Conservation (phyloP, 129 eudicot genomes). For the Artemisia argyi region DNA sequence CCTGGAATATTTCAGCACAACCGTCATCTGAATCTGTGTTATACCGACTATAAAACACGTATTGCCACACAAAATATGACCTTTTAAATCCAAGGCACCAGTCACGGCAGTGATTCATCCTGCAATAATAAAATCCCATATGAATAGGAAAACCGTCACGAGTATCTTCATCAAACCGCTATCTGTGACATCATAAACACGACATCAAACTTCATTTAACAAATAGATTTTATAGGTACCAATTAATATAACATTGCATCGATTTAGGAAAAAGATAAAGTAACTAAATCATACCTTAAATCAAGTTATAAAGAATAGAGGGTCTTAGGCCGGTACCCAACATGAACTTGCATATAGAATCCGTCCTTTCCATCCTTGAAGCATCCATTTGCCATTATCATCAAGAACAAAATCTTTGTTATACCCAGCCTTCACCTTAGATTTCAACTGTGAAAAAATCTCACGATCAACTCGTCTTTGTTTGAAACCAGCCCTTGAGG, state of each 20-base stretch:
- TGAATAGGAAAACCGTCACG: too few species aligned
- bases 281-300: slow-evolving; percentile 14
- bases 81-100: background rate
- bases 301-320: slow-evolving; percentile 11
- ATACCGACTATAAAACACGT: slow-evolving; percentile 1
- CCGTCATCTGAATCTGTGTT: background rate
- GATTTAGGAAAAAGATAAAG: background rate
- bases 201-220: background rate
- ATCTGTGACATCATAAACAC: slow-evolving; percentile 15
- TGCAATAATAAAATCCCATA: too few species aligned
- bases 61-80: background rate
- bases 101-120: background rate
- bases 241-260: background rate
- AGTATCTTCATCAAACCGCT: slow-evolving; percentile 15
- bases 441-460: slow-evolving; percentile 42
- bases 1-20: slow-evolving; percentile 5
- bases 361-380: slow-evolving; percentile 91
- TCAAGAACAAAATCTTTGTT: slow-evolving; percentile 67
- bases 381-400: slow-evolving; percentile 65
- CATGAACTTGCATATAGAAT: slow-evolving; percentile 53
- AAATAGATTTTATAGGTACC: background rate
- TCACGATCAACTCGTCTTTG: slow-evolving; percentile 39
- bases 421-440: slow-evolving; percentile 42
- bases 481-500: slow-evolving; percentile 60
- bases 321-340: slow-evolving; percentile 51